These are phyloP conservation scores for Trichoderma oligosporum DNA, from an alignment of 2,329 filamentous ascomycete genomes.

Conservation along the genomic window DNA sequence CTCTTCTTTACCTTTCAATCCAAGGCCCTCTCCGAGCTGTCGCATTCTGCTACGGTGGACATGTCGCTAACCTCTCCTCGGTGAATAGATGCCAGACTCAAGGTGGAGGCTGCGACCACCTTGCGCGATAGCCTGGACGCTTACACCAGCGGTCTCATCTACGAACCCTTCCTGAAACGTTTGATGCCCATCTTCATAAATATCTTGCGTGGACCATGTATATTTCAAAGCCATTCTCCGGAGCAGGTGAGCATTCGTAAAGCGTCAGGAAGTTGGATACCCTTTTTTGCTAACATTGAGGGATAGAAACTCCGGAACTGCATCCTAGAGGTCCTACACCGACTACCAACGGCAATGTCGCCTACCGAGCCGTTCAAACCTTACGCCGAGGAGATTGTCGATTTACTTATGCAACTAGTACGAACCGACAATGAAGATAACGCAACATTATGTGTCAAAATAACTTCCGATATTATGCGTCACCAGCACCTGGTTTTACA, in stretches of 20 bases:
- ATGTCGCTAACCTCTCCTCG: slow-evolving; percentile 6
- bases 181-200: slow-evolving; percentile 86
- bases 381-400: slow-evolving; percentile 83
- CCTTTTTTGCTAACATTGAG: not conserved
- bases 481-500: slow-evolving; percentile 80
- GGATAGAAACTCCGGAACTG: slow-evolving; percentile 81
- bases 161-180: slow-evolving; percentile 76
- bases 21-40: slow-evolving; percentile 21
- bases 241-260: slow-evolving; percentile 65
- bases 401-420: slow-evolving; percentile 84
- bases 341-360: slow-evolving; percentile 67
- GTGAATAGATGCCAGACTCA: slow-evolving; percentile 68
- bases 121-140: slow-evolving; percentile 89
- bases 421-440: slow-evolving; percentile 97
- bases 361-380: slow-evolving; percentile 79
- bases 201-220: slow-evolving; percentile 78
- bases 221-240: slow-evolving; percentile 83
- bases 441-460: slow-evolving; percentile 96
- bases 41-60: slow-evolving; percentile 21
- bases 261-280: too few relatives aligned
- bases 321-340: slow-evolving; percentile 89
- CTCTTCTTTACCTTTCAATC: not conserved
- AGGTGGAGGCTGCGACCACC: slow-evolving; percentile 76
- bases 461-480: slow-evolving; percentile 92
- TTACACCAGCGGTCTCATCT: slow-evolving; percentile 74